Conservation (phyloP, 1,284 basidiomycete species). For the Pseudozyma hubeiensis region DNA sequence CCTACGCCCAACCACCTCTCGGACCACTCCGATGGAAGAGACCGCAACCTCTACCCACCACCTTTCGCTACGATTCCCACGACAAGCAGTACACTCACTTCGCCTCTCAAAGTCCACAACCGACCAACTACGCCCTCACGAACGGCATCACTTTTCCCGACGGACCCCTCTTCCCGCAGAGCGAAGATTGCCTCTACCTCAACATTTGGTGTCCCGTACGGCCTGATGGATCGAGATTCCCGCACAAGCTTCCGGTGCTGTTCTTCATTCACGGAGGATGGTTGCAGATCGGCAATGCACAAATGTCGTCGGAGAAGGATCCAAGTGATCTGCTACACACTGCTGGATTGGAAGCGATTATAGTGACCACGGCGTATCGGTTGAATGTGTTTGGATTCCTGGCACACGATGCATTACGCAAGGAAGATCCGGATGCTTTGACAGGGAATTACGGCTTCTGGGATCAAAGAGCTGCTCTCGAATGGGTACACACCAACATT, state of each 20-base stretch:
- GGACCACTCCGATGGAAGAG: constrained; percentile 41
- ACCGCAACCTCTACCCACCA: constrained; percentile 27
- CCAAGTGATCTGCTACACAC: constrained; percentile 33
- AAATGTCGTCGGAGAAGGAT: constrained; percentile 17
- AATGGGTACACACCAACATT: constrained; percentile 62
- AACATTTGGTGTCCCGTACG: constrained; percentile 44
- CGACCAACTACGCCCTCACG: constrained; percentile 33
- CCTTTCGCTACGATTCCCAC: constrained; percentile 28
- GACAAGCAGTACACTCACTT: constrained; percentile 29
- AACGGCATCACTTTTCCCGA: constrained; percentile 26
- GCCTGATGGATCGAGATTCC: neutral
- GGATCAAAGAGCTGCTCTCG: constrained; percentile 51
- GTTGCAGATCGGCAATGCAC: constrained; percentile 47
- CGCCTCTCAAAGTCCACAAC: constrained; percentile 23
- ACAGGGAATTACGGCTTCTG: constrained; percentile 56
- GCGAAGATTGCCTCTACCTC: constrained; percentile 54
- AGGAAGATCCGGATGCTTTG: constrained; percentile 24
- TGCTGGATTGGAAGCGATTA: constrained; percentile 28
- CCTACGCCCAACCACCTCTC: constrained; percentile 45
- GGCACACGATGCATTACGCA: constrained; percentile 27
- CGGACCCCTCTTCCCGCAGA: constrained; percentile 5
- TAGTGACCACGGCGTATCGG: constrained; percentile 46
- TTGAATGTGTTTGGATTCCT: constrained; percentile 55
- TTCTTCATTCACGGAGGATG: constrained; percentile 55
- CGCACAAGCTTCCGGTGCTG: constrained; percentile 30